Percentiles rank a stretch among this genome's conserved stretches.
These are phyloP conservation scores for Stevia rebaudiana DNA, from an alignment of 140 eudicot species.

Conservation along the genomic window DNA sequence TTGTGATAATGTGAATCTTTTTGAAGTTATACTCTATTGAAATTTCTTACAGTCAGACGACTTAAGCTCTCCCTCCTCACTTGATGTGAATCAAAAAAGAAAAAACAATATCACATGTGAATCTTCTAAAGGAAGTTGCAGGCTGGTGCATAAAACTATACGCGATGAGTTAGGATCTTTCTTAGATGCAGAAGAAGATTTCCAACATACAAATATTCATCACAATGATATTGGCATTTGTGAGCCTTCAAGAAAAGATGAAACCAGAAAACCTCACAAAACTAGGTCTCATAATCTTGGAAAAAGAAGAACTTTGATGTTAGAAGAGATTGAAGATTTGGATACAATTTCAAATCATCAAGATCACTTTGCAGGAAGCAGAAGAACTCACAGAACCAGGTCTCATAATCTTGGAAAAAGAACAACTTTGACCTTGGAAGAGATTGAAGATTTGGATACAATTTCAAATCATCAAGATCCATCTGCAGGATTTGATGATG, in stretches of 20 bases:
- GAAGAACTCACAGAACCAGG: conserved; percentile 18
- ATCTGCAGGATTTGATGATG: conserved; percentile 25
- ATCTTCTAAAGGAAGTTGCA: conserved; percentile 39
- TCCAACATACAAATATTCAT: conserved; percentile 10
- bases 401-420: conserved; percentile 17
- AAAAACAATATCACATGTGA: conserved; percentile 30
- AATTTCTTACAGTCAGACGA: conserved; percentile 38
- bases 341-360: conserved; percentile 23
- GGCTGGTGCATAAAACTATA: conserved; percentile 44
- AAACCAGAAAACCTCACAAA: conserved; percentile 17
- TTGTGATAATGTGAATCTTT: background rate
- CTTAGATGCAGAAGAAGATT: conserved; percentile 34
- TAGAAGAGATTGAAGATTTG: conserved; percentile 38
- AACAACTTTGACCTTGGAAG: conserved; percentile 21
- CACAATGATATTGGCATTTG: conserved; percentile 19
- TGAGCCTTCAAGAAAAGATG: conserved; percentile 23
- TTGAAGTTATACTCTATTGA: background rate
- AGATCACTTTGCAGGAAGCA: conserved; percentile 17
- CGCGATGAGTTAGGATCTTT: conserved; percentile 16
- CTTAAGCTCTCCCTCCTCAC: conserved; percentile 24
- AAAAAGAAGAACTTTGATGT: conserved; percentile 21
- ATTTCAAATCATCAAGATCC: conserved; percentile 26
- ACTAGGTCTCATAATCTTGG: conserved; percentile 10
- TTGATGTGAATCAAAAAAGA: conserved; percentile 24
- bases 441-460: conserved; percentile 34